Percentiles rank a stretch among this genome's conserved stretches.
These are phyloP conservation scores for Cystobasidium pallidum DNA, from an alignment of 1,284 basidiomycete species.

Conservation along the genomic window DNA sequence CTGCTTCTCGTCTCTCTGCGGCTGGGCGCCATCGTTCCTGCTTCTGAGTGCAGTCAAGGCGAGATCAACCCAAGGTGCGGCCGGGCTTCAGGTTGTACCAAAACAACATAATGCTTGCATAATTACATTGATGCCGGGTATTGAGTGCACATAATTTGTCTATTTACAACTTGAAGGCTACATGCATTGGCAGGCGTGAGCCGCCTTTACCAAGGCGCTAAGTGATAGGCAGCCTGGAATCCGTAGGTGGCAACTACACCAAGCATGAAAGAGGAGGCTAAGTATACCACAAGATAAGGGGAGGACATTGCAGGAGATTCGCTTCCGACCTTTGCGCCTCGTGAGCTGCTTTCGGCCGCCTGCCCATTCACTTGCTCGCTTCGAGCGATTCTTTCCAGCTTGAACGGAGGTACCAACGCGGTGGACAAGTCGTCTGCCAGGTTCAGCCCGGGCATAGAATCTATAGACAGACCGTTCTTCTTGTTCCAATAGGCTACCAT, in stretches of 20 bases:
- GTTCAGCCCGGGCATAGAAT: conserved; percentile 47
- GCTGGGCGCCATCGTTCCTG: conserved; percentile 23
- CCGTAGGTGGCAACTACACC: conserved; percentile 6
- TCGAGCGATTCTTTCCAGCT: neutral
- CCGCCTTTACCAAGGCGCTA: neutral
- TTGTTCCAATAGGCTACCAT: conserved; percentile 45
- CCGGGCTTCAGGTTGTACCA: too few species aligned
- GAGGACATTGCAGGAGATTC: neutral
- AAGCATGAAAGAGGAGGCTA: conserved; percentile 9
- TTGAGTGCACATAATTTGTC: too few species aligned
- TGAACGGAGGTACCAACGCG: conserved; percentile 29
- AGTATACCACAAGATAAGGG: neutral
- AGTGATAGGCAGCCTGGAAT: neutral
- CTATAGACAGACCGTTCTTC: conserved; percentile 46
- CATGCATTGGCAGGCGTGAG: neutral
- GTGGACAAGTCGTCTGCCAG: conserved; percentile 25
- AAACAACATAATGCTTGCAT: too few species aligned
- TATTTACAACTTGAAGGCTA: neutral
- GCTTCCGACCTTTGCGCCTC: neutral
- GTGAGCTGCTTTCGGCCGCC: neutral
- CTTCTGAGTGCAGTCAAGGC: too few species aligned
- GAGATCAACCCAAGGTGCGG: too few species aligned
- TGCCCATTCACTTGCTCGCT: neutral
- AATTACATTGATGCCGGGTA: too few species aligned
- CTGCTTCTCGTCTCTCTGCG: conserved; percentile 25